phyloP scores from a whole-genome alignment of 495 filamentous ascomycete species.

The Penicillium pancosmium region DNA sequence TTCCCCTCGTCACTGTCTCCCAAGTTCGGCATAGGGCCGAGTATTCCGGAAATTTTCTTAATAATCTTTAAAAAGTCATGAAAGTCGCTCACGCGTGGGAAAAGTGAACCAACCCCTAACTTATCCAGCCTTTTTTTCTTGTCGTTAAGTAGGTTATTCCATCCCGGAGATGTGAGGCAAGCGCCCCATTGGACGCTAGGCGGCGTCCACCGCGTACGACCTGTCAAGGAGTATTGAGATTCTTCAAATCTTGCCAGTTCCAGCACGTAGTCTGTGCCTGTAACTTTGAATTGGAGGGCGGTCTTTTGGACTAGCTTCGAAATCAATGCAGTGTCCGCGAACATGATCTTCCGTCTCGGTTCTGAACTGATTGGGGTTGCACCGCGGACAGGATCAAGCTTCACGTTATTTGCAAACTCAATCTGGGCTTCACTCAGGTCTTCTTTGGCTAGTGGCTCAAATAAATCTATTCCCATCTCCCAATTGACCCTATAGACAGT shows the following conservation, averaged over 20 bases:
- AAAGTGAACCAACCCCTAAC: neutral
- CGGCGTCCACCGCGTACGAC: neutral
- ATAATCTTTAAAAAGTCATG: slow-evolving; percentile 40
- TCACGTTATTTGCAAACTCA: slow-evolving; percentile 25
- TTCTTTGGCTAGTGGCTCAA: slow-evolving; percentile 31
- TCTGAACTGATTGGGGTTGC: neutral
- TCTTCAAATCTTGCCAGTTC: slow-evolving; percentile 59
- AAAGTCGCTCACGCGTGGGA: slow-evolving; percentile 9
- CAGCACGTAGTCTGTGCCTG: slow-evolving; percentile 52
- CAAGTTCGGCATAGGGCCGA: no score
- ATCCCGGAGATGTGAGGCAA: slow-evolving; percentile 51
- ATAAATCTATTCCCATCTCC: slow-evolving; percentile 41
- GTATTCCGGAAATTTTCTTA: slow-evolving; percentile 6
- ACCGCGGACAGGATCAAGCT: neutral
- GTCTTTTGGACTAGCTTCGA: slow-evolving; percentile 51
- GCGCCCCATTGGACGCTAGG: slow-evolving; percentile 43
- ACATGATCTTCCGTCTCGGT: slow-evolving; percentile 24
- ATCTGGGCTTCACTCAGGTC: slow-evolving; percentile 9
- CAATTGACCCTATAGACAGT: slow-evolving; percentile 38
- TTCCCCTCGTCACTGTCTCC: neutral
- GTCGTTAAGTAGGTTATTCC: slow-evolving; percentile 47
- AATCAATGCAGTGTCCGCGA: slow-evolving; percentile 26
- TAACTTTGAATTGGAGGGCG: slow-evolving; percentile 50
- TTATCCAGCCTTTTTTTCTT: neutral
- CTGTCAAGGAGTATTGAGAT: slow-evolving; percentile 37